Evolutionary conservation across 1,284 basidiomycete genomes (phyloP), one percentile per base, ranked within the genome.

Genomic region (Heterobasidion occidentale): DNA sequence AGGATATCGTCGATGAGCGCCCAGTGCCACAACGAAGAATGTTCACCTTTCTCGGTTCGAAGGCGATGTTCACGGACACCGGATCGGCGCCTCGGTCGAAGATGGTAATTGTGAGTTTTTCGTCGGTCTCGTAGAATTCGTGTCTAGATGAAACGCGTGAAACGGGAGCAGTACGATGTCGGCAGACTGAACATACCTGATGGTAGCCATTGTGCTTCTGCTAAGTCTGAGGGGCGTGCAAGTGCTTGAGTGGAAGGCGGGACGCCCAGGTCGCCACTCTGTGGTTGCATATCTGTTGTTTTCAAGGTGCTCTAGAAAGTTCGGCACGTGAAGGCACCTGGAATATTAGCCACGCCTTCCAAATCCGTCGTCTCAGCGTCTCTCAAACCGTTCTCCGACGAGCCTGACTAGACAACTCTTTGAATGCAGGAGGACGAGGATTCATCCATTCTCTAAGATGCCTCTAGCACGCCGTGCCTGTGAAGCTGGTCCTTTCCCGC

Each of bases 81-180:
- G 86, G 80, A 67, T 90, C 83, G 36, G 83, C 89, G 59, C 84
- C 84, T 64, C 85, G 84, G 71, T 94, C 83, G 66, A 93, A 94
- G 63, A 94, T 73, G 53, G 88, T 86, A 63, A 94, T 68, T 11
- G 78, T 90, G 57, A 94, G 67, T 60, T 72, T 78, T 55, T 89
- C 83, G 59, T 92, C 87, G 2, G 85, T 88, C 71, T 94, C 92
- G 71, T 94, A 94, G 70, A 89, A 94, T 69, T 93, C 91, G 73
- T 94, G 83, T 69, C 92, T 93, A 59, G 17, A 56, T 35, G 42
- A 17, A 33, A 52, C 14, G 27, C 19, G 53, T 20, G 8, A 45
- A 20, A 48, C 15, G n/a, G 34, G 27, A 27, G 51, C 51, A 50
- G 36, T 35, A n/a, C 11, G 45, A 38, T 0, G 8, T 5, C 20